Evolutionary conservation across 1,139 yeast species (phyloP), one percentile per base, ranked within the genome.

Genomic region (Hyphopichia burtonii): DNA sequence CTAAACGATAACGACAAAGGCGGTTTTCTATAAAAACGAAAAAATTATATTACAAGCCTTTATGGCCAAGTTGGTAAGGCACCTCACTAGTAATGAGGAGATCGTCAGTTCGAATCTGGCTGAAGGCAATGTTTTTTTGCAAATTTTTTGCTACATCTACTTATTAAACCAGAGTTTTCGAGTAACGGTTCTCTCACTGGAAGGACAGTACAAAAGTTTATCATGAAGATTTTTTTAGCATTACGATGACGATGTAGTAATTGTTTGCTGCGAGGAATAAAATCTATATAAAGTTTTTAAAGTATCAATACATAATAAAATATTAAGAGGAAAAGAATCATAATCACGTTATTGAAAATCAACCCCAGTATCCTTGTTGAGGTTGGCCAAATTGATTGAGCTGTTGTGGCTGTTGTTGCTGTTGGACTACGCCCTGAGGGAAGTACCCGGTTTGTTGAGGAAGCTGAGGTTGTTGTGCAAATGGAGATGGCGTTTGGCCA

Each of bases 51-150:
- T 5, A 27, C 12, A 34, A 37, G 67, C 67, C 66, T 61, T 59
- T 77, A 78, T 80, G 85, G 84, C 88, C 88, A 82, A 83, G 88
- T 81, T 82, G 88, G 88, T 82, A 82, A 82, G 88, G 87, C 87
- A 84, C 85, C 80, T 81, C 88, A 82, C 89, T 83, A 82, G 87
- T 82, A 79, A 79, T 82, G 88, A 81, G 80, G 85, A 82, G 88
- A 82, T 82, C 88, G 82, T 79, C 86, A 82, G 87, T 82, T 82
- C 88, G 83, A 82, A 70, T 81, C 86, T 81, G 86, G 80, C 78
- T 79, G 82, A 78, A 78, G 83, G 86, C 86, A 80, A 51, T 53
- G 23, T 8, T 20, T 20, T 20, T 20, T 20, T 20, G n/a, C n/a
- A n/a, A n/a, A n/a, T n/a, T n/a, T n/a, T n/a, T n/a, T n/a, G n/a